Base-by-base conservation (phyloP, 2,329 filamentous ascomycete species). In the Botrytis medusae region DNA sequence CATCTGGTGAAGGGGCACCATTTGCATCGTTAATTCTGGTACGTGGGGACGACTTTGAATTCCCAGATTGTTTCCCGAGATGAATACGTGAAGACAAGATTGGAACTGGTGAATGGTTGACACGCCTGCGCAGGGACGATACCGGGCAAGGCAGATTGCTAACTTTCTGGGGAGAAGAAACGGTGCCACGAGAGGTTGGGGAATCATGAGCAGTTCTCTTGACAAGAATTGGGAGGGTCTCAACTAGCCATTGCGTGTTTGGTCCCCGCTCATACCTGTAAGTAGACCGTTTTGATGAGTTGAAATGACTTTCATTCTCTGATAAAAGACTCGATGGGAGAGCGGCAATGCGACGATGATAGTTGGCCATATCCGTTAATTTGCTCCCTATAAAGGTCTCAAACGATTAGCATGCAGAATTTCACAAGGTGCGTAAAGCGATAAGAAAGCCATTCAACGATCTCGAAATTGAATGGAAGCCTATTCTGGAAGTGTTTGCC, bases 341-440 rank as follows among this genome's bases (percentile, higher is more conserved):
- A 22, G 34, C 32, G 46, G 25, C 25, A 6, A n/a, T 29, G n/a
- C 34, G 65, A 57, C 34, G 25, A 44, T 69, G 54, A 25, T n/a
- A 34, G 25, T 57, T 69, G 34, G 48, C 37, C 65, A 69, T 69
- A 51, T 16, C 54, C 22, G 4, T 6, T 25, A 9, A 37, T 44
- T 32, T 57, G 48, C 48, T 32, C 14, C 32, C 37, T 69, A 69
- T 14, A 18, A 40, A 57, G 2, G 20, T 18, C 20, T 42, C n/a
- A 69, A 22, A 42, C 2, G 18, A 37, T 69, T 69, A 69, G 65
- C n/a, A 57, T 69, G n/a, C 22, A 69, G 54, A 69, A 8, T 42
- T 57, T 42, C 34, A 57, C 9, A 44, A 32, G 10, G n/a, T 42
- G n/a, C 48, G 44, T 57, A 29, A 22, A 4, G 25, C 10, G 34